These are phyloP conservation scores for Raffaelea ambrosiae DNA, from an alignment of 2,329 filamentous ascomycete genomes.

Conservation along the genomic window DNA sequence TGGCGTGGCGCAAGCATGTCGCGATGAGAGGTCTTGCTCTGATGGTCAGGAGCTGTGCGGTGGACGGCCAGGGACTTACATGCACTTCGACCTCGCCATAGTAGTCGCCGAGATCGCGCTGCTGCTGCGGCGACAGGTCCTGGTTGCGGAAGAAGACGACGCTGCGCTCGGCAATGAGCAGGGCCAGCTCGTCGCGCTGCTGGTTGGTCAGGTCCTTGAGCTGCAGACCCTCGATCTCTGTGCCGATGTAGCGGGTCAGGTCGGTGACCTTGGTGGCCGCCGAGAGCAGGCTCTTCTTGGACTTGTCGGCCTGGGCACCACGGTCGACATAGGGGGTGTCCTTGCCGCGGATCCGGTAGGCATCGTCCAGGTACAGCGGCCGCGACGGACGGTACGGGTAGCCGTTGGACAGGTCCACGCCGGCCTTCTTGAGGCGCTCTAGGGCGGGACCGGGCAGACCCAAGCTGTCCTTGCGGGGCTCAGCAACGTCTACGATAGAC, in stretches of 20 bases:
- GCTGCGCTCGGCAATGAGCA: conserved; percentile 54
- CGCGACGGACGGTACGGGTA: conserved; percentile 63
- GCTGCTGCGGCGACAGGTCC: conserved; percentile 52
- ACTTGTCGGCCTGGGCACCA: conserved; percentile 55
- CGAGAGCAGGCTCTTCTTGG: conserved; percentile 50
- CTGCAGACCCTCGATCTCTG: conserved; percentile 55
- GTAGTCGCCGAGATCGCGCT: conserved; percentile 53
- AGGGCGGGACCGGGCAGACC: conserved; percentile 49
- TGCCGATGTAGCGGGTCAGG: conserved; percentile 54
- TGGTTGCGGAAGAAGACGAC: conserved; percentile 63
- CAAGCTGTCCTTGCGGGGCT: conserved; percentile 56
- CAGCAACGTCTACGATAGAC: conserved; percentile 53
- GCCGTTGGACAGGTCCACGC: conserved; percentile 59
- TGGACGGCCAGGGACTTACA: too few species aligned
- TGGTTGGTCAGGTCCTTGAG: conserved; percentile 50
- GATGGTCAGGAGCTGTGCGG: too few species aligned
- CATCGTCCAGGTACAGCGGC: conserved; percentile 62
- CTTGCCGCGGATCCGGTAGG: conserved; percentile 54
- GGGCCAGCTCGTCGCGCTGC: conserved; percentile 53
- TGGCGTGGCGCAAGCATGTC: too few species aligned
- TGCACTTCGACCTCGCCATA: conserved; percentile 62
- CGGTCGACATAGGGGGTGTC: conserved; percentile 50
- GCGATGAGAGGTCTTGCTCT: too few species aligned
- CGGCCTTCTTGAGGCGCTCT: conserved; percentile 56
- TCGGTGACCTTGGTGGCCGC: conserved; percentile 56